A percentile compares a stretch with the other conserved stretches of the same genome.
These are phyloP conservation scores for Discostella stelligera DNA, from an alignment of 352 stramenopile genomes.

Conservation along the genomic window DNA sequence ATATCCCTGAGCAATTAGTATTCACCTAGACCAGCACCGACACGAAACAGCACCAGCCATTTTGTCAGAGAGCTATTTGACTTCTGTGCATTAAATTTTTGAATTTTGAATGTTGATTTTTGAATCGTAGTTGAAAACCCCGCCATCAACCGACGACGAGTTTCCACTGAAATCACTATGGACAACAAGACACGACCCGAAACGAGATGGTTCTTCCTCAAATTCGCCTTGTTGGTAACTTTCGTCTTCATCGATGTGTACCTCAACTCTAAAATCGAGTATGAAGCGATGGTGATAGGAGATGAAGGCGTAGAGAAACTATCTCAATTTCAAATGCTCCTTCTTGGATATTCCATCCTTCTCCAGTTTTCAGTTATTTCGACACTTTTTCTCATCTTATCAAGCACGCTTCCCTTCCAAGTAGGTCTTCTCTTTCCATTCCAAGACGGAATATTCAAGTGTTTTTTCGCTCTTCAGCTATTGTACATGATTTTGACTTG, in stretches of 20 bases:
- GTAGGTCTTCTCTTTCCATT: constrained; percentile 26
- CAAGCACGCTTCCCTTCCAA: constrained; percentile 38
- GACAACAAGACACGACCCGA: not conserved
- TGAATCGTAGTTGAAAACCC: too few species aligned
- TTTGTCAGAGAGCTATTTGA: too few species aligned
- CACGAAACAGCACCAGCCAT: too few species aligned
- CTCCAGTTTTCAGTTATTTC: constrained; percentile 36
- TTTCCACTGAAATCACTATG: not conserved
- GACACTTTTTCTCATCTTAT: constrained; percentile 31
- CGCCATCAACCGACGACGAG: too few species aligned
- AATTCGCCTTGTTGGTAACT: constrained; percentile 21
- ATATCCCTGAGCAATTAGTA: too few species aligned
- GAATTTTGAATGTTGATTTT: too few species aligned
- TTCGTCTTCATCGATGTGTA: constrained; percentile 23
- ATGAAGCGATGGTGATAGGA: constrained; percentile 13
- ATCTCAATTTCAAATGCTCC: constrained; percentile 30
- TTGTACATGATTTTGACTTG: constrained; percentile 20
- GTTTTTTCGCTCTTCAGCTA: constrained; percentile 16
- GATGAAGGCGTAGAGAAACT: constrained; percentile 3
- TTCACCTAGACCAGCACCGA: too few species aligned
- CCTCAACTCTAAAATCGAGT: constrained; percentile 38
- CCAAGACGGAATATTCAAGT: constrained; percentile 17
- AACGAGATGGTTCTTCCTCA: constrained; percentile 15
- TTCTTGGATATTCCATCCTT: constrained; percentile 24
- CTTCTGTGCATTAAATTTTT: too few species aligned